These are phyloP conservation scores for Mortierella sp. DNA, from an alignment of 371 early-diverging fungal species.

Conservation along the genomic window DNA sequence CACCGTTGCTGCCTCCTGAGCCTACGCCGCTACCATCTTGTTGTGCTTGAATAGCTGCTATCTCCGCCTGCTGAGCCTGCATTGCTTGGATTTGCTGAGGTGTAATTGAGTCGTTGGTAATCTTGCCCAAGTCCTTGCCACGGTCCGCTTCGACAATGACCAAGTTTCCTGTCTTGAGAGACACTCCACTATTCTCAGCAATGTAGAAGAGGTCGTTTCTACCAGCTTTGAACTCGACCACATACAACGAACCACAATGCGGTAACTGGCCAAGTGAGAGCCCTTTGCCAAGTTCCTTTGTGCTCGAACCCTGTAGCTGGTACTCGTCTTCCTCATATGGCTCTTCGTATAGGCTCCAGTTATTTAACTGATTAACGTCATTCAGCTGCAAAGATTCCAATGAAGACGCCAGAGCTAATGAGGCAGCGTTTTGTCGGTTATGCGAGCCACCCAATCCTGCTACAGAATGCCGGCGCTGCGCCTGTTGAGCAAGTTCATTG, in stretches of 20 bases:
- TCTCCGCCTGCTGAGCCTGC: slow-evolving; percentile 60
- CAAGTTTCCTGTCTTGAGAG: slow-evolving; percentile 75
- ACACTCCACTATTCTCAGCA: slow-evolving; percentile 65
- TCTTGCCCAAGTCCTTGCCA: slow-evolving; percentile 94
- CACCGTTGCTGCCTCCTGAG: slow-evolving; percentile 60
- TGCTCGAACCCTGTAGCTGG: slow-evolving; percentile 16
- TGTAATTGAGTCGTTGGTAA: slow-evolving; percentile 74
- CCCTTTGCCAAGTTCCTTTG: slow-evolving; percentile 65
- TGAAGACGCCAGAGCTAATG: slow-evolving; percentile 45
- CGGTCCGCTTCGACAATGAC: slow-evolving; percentile 98
- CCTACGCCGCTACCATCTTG: slow-evolving; percentile 55
- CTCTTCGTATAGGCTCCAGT: slow-evolving; percentile 23
- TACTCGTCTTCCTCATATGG: slow-evolving; percentile 8
- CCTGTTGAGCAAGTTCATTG: slow-evolving; percentile 31
- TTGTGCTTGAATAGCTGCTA: slow-evolving; percentile 35
- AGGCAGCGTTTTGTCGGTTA: slow-evolving; percentile 16
- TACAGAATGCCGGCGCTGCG: slow-evolving; percentile 62
- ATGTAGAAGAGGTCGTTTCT: slow-evolving; percentile 85
- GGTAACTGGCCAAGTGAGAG: slow-evolving; percentile 61
- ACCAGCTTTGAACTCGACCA: slow-evolving; percentile 91
- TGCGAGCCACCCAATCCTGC: slow-evolving; percentile 59
- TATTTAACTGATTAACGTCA: slow-evolving; percentile 30
- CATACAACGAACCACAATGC: slow-evolving; percentile 72
- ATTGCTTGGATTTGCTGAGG: slow-evolving; percentile 66
- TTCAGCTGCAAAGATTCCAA: slow-evolving; percentile 49